Conservation (phyloP, 306 rosid species). For the Rosa persica region DNA sequence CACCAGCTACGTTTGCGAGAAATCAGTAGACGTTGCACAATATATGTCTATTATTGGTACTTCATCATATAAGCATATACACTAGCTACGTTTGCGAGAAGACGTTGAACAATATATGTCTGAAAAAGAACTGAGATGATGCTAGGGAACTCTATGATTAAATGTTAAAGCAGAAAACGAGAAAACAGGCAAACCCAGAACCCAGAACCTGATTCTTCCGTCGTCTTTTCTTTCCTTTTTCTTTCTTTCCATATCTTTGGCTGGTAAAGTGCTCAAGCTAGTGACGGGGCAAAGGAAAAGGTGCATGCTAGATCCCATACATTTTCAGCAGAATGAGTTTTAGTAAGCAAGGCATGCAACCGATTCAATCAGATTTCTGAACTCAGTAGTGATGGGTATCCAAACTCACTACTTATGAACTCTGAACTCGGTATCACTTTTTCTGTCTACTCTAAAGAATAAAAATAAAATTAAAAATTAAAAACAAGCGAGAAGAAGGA, state of each 20-base stretch:
- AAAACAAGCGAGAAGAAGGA: not conserved
- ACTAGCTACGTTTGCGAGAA: no score
- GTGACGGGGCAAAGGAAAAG: not conserved
- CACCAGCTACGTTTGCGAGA: not conserved
- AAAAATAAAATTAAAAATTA: not conserved
- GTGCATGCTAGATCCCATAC: conserved; percentile 17
- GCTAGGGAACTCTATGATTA: not conserved
- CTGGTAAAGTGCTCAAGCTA: conserved; percentile 11
- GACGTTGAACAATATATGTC: not conserved
- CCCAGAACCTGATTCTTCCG: conserved; percentile 2
- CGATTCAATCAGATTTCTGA: not conserved
- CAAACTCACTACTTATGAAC: not conserved
- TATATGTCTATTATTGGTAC: no score
- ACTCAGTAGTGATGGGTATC: not conserved
- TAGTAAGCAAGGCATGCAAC: not conserved
- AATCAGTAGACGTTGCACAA: not conserved
- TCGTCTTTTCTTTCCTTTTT: conserved; percentile 3
- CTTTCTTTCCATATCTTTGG: conserved; percentile 7
- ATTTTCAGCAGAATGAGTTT: not conserved
- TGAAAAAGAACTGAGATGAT: not conserved
- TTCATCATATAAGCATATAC: no score
- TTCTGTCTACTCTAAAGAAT: not conserved
- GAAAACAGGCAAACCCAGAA: not conserved
- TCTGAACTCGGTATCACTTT: not conserved
- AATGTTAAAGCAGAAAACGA: not conserved